phyloP scores from a whole-genome alignment of 2,329 filamentous ascomycete genomes.

The Colletotrichum somersetense region DNA sequence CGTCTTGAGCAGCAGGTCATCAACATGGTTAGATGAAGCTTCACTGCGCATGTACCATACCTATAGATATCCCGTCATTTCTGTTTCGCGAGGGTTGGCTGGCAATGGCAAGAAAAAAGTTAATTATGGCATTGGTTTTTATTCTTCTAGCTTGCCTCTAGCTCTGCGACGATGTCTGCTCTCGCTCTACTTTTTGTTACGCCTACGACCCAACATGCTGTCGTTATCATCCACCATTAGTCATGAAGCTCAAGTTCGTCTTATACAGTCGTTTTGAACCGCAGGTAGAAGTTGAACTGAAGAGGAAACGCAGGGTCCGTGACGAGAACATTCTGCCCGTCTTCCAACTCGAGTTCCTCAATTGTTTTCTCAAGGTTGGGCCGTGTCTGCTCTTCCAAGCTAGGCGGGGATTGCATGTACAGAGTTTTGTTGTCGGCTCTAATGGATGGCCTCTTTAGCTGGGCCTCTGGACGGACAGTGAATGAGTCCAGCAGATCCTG shows the following conservation, averaged over 20 bases:
- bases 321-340: constrained; percentile 91
- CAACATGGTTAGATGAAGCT: constrained; percentile 68
- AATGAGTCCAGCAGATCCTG: constrained; percentile 88
- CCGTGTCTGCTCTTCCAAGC: constrained; percentile 86
- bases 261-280: constrained; percentile 54
- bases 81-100: constrained; percentile 37
- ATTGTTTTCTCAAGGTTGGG: constrained; percentile 86
- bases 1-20: constrained; percentile 78
- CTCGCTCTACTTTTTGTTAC: background rate
- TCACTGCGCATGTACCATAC: constrained; percentile 40
- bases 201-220: constrained; percentile 14
- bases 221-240: constrained; percentile 32
- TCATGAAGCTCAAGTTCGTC: background rate
- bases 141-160: constrained; percentile 9
- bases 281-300: constrained; percentile 70
- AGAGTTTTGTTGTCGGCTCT: constrained; percentile 83
- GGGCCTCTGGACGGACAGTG: constrained; percentile 85
- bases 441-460: constrained; percentile 93
- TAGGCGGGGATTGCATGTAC: constrained; percentile 87
- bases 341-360: constrained; percentile 75
- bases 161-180: background rate
- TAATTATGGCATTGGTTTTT: constrained; percentile 30
- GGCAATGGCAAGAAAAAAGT: constrained; percentile 39
- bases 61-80: constrained; percentile 42
- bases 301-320: constrained; percentile 91